phyloP scores from a whole-genome alignment of 1,284 basidiomycete genomes.

The Moesziomyces antarcticus region DNA sequence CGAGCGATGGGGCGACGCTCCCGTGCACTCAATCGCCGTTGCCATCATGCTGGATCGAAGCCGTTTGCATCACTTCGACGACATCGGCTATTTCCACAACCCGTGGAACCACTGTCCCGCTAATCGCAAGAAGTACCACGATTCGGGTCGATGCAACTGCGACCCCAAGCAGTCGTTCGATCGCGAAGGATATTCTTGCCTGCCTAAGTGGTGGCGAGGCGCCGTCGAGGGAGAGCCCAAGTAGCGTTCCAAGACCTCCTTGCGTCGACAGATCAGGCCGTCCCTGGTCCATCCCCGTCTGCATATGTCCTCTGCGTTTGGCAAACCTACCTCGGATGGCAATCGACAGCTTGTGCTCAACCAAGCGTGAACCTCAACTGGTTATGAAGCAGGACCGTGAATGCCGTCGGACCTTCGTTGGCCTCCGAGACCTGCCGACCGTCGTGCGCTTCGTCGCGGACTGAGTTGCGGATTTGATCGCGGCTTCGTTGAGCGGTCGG shows the following conservation, averaged over 20 bases:
- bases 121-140: constrained; percentile 59
- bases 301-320: no score
- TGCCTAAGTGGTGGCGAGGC: constrained; percentile 57
- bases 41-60: constrained; percentile 51
- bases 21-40: constrained; percentile 68
- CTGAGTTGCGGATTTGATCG: no score
- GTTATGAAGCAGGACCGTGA: no score
- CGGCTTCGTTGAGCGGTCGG: no score
- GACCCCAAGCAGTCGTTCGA: constrained; percentile 62
- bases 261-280: no score
- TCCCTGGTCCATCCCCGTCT: no score
- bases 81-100: constrained; percentile 64
- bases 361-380: no score
- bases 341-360: no score
- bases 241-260: background rate
- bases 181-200: constrained; percentile 55
- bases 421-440: no score
- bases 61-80: constrained; percentile 53
- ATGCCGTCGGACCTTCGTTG: no score
- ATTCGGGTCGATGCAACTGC: constrained; percentile 61
- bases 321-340: no score
- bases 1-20: constrained; percentile 85
- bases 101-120: constrained; percentile 63
- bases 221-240: constrained; percentile 53
- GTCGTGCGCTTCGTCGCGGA: no score